Percentiles rank a stretch among this genome's conserved stretches.
Conservation (phyloP, 306 rosid genomes). For the Senna tora region DNA sequence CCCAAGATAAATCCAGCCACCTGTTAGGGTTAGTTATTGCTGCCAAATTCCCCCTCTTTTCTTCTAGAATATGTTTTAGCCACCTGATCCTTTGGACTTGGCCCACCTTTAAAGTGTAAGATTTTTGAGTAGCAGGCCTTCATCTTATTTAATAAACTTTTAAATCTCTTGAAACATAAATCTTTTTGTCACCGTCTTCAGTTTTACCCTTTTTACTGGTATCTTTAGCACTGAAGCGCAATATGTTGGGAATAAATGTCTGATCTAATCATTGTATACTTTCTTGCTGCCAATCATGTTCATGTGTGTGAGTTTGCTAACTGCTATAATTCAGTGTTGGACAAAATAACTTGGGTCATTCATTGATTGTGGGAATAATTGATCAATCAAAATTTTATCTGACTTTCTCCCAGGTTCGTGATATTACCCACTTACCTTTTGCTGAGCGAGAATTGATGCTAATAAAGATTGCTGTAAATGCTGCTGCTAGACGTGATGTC, state of each 20-base stretch:
- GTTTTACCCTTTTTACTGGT: conserved; percentile 17
- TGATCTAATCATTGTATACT: conserved; percentile 9
- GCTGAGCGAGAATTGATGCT: conserved; percentile 87
- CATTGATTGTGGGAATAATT: not conserved
- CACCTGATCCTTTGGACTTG: too few relatives aligned
- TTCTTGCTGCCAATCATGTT: not conserved
- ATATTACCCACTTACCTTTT: conserved; percentile 79
- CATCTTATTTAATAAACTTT: not conserved
- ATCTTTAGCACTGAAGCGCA: conserved; percentile 14
- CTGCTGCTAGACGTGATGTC: conserved; percentile 81
- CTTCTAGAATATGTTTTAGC: too few relatives aligned
- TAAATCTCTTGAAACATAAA: conserved; percentile 7
- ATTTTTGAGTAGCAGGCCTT: not conserved
- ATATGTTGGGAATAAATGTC: conserved; percentile 17
- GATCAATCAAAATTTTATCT: conserved; percentile 20
- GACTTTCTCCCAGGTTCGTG: conserved; percentile 59
- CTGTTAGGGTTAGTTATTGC: too few relatives aligned
- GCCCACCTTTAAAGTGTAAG: too few relatives aligned
- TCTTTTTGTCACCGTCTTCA: conserved; percentile 5
- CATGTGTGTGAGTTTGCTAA: not conserved
- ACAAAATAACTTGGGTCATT: not conserved
- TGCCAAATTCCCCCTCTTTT: too few relatives aligned
- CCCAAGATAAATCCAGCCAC: too few relatives aligned
- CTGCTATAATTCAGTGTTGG: not conserved
- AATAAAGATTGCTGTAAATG: conserved; percentile 80